A percentile compares a stretch with the other conserved stretches of the same genome.
Conservation (phyloP, 2,329 filamentous ascomycete genomes). For the Fonsecaea pugnacius region DNA sequence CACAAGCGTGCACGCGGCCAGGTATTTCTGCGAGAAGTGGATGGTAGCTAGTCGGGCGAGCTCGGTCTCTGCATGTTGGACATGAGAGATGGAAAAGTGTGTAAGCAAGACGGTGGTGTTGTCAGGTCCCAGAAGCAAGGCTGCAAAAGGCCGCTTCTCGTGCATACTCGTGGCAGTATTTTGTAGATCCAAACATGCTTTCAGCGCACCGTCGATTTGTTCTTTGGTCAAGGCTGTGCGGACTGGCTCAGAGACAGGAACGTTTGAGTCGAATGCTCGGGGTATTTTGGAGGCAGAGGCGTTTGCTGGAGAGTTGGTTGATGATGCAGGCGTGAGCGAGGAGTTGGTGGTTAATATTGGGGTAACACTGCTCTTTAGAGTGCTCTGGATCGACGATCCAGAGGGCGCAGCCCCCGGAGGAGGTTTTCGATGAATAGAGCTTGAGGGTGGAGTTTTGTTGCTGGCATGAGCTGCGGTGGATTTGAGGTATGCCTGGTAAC, state of each 20-base stretch:
- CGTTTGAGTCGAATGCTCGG: neutral
- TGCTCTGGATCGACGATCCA: conserved; percentile 17
- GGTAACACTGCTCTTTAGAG: conserved; percentile 19
- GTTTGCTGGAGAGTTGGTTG: conserved; percentile 9
- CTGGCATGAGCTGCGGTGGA: conserved; percentile 21
- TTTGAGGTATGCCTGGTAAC: conserved; percentile 30
- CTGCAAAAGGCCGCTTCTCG: conserved; percentile 57
- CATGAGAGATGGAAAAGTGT: conserved; percentile 58
- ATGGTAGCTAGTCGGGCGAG: conserved; percentile 55
- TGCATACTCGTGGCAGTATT: conserved; percentile 48
- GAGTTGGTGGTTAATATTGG: conserved; percentile 11
- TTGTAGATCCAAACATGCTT: conserved; percentile 51
- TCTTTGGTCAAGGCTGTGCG: conserved; percentile 41
- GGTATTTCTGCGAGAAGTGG: conserved; percentile 55
- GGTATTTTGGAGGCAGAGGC: conserved; percentile 1
- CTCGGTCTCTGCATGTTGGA: conserved; percentile 59
- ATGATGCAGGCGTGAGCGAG: conserved; percentile 24
- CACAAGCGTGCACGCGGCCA: conserved; percentile 56
- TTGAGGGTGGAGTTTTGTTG: conserved; percentile 24
- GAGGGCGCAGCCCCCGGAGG: conserved; percentile 10
- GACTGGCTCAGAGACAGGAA: neutral
- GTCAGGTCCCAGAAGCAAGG: conserved; percentile 55
- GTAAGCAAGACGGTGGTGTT: conserved; percentile 55
- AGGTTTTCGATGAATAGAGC: conserved; percentile 30
- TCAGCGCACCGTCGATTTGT: conserved; percentile 49